These are phyloP conservation scores for Suhomyces kunorum DNA, from an alignment of 1,139 yeast genomes.

Conservation along the genomic window DNA sequence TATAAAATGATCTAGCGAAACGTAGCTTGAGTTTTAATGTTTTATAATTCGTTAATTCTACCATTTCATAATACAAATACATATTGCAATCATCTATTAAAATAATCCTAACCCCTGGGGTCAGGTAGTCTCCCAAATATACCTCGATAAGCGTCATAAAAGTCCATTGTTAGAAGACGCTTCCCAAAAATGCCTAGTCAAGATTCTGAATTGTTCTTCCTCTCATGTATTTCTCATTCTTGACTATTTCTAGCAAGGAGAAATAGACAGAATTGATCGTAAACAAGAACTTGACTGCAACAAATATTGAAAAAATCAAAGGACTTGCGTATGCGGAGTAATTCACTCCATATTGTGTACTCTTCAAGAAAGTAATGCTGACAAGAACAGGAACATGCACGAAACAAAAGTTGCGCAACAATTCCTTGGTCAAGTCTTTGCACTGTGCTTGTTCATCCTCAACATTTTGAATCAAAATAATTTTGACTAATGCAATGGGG, in stretches of 20 bases:
- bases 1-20: too few relatives aligned
- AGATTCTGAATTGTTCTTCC: slow-evolving; percentile 64
- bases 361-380: background rate
- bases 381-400: slow-evolving; percentile 21
- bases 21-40: too few relatives aligned
- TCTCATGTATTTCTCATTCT: slow-evolving; percentile 59
- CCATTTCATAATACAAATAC: background rate
- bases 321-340: slow-evolving; percentile 7
- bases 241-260: slow-evolving; percentile 47
- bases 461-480: slow-evolving; percentile 3
- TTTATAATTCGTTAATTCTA: too few relatives aligned
- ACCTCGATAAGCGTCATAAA: too few relatives aligned
- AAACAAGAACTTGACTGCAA: slow-evolving; percentile 15
- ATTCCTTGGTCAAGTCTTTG: slow-evolving; percentile 11
- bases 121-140: background rate
- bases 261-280: slow-evolving; percentile 18
- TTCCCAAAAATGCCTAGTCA: slow-evolving; percentile 5
- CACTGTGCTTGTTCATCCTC: slow-evolving; percentile 6
- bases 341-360: background rate
- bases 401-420: slow-evolving; percentile 16
- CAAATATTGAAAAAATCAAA: slow-evolving; percentile 17
- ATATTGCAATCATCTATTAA: background rate
- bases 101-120: background rate
- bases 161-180: too few relatives aligned
- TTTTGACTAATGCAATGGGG: slow-evolving; percentile 2